A percentile compares a stretch with the other conserved stretches of the same genome.
Evolutionary conservation across 2,329 filamentous ascomycete genomes (phyloP).

Genomic region (Thermoascus crustaceus): DNA sequence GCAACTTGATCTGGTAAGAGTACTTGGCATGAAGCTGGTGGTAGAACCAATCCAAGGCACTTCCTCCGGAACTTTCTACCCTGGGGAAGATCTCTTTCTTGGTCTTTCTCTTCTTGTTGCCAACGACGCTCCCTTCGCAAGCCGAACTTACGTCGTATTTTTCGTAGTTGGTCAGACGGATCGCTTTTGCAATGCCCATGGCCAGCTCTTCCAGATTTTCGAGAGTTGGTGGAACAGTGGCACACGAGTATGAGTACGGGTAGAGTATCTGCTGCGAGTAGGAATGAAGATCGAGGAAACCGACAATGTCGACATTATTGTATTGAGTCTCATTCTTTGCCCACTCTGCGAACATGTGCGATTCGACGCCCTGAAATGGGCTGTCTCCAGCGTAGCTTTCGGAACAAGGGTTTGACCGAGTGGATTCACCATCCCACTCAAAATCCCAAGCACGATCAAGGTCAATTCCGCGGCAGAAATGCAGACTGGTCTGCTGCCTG

Average conservation of each 20-base stretch:
- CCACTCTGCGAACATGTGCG: slow-evolving; percentile 69
- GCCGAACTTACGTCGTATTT: slow-evolving; percentile 71
- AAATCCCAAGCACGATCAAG: slow-evolving; percentile 81
- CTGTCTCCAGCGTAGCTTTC: slow-evolving; percentile 79
- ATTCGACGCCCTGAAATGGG: slow-evolving; percentile 77
- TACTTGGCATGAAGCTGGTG: slow-evolving; percentile 74
- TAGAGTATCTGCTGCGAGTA: slow-evolving; percentile 94
- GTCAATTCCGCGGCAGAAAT: slow-evolving; percentile 81
- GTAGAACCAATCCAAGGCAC: slow-evolving; percentile 91
- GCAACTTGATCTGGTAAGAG: slow-evolving; percentile 85
- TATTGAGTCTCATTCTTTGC: slow-evolving; percentile 66
- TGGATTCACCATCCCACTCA: slow-evolving; percentile 65
- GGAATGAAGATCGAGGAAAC: slow-evolving; percentile 81
- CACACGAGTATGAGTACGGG: slow-evolving; percentile 82
- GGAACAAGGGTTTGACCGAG: slow-evolving; percentile 72
- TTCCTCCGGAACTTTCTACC: slow-evolving; percentile 71
- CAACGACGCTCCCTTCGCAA: slow-evolving; percentile 66
- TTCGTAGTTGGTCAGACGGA: slow-evolving; percentile 70
- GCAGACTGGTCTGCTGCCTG: slow-evolving; percentile 66
- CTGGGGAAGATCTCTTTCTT: slow-evolving; percentile 36
- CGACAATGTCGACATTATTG: slow-evolving; percentile 68
- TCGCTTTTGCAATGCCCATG: slow-evolving; percentile 78
- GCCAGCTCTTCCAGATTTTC: slow-evolving; percentile 91
- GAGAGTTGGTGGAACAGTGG: slow-evolving; percentile 66
- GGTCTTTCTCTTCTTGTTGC: slow-evolving; percentile 18